These are phyloP conservation scores for Neonectria faginata DNA, from an alignment of 2,329 filamentous ascomycete genomes.

Conservation along the genomic window DNA sequence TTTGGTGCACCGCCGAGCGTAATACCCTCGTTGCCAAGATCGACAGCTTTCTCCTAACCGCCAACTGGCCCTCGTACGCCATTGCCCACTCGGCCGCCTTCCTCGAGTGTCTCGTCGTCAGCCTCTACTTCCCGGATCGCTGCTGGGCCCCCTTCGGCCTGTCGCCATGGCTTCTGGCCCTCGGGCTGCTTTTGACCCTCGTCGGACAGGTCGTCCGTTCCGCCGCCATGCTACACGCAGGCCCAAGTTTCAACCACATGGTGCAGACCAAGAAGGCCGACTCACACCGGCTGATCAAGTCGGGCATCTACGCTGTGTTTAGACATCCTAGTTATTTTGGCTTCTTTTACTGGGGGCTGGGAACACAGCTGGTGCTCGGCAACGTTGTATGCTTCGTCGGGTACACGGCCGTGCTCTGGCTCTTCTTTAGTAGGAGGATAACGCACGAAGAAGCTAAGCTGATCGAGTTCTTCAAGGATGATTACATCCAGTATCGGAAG, in stretches of 20 bases:
- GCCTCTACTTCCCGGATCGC: conserved; percentile 65
- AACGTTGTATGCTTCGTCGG: conserved; percentile 82
- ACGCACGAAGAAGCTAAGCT: conserved; percentile 82
- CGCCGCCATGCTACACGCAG: conserved; percentile 89
- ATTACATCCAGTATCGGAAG: conserved; percentile 80
- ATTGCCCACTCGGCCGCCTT: conserved; percentile 83
- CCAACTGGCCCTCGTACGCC: conserved; percentile 87
- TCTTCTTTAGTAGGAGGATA: conserved; percentile 84
- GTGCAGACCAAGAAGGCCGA: conserved; percentile 77
- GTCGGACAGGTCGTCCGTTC: conserved; percentile 81
- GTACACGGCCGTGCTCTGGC: conserved; percentile 83
- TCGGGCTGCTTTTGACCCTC: conserved; percentile 73
- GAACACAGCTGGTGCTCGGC: conserved; percentile 89
- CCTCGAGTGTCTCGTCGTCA: conserved; percentile 75
- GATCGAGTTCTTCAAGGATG: conserved; percentile 83
- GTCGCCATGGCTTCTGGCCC: conserved; percentile 56
- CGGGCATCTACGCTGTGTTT: conserved; percentile 79
- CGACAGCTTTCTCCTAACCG: conserved; percentile 83
- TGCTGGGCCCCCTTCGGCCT: conserved; percentile 59
- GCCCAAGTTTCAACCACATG: conserved; percentile 90
- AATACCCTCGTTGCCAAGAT: conserved; percentile 81
- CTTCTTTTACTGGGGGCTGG: conserved; percentile 98
- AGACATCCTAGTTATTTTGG: conserved; percentile 96
- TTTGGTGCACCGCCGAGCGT: conserved; percentile 86
- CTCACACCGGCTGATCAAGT: conserved; percentile 84